Evolutionary conservation across 2,329 filamentous ascomycete species (phyloP).

Genomic region (Verticillium klebahnii): DNA sequence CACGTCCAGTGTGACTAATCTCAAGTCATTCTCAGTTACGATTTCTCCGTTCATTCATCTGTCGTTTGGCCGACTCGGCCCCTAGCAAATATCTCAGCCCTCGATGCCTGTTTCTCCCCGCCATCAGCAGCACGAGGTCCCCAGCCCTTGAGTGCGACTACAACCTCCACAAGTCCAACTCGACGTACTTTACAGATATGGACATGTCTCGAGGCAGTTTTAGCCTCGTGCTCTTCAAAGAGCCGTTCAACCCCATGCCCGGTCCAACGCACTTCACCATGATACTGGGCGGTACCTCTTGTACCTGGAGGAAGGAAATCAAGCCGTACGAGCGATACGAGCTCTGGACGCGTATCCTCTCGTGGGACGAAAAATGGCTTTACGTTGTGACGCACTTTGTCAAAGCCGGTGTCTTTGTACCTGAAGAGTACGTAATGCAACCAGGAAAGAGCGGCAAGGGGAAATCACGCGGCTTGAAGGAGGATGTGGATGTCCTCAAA

Average conservation of each 20-base stretch:
- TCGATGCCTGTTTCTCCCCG: constrained; percentile 30
- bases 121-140: constrained; percentile 58
- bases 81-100: constrained; percentile 17
- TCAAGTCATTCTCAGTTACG: constrained; percentile 19
- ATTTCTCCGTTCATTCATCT: constrained; percentile 27
- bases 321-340: constrained; percentile 9
- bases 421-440: constrained; percentile 41
- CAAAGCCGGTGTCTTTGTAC: constrained; percentile 51
- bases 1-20: not conserved
- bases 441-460: constrained; percentile 5
- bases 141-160: constrained; percentile 77
- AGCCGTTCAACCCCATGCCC: constrained; percentile 21
- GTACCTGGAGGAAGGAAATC: constrained; percentile 8
- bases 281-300: constrained; percentile 26
- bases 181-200: constrained; percentile 84
- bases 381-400: constrained; percentile 73
- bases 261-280: constrained; percentile 53
- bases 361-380: constrained; percentile 78
- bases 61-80: constrained; percentile 18
- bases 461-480: not conserved
- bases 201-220: constrained; percentile 79
- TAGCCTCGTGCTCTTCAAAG: constrained; percentile 61
- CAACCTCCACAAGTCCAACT: constrained; percentile 78
- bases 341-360: constrained; percentile 7
- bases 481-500: constrained; percentile 45